Base-by-base conservation (phyloP, 108 stramenopile genomes). In the Seminavis robusta region DNA sequence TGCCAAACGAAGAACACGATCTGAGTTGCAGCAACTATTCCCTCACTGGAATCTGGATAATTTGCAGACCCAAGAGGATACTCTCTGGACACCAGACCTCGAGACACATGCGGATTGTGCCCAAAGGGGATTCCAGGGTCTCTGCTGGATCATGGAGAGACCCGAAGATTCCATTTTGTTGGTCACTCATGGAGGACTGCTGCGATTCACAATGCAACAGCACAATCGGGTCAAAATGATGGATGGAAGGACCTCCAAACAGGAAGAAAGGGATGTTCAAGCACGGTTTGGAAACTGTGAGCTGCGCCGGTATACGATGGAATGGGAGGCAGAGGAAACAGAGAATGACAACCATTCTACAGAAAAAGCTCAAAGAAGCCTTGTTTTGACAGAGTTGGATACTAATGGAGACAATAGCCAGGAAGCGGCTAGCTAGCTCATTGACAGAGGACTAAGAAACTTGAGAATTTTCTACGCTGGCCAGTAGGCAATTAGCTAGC, bases 251-350 rank as follows among this genome's bases (percentile, higher is more conserved):
- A 36, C 5, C 0, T 23, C 27, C 15, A n/a, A 23, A 19, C 20
- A 43, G 32, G 30, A 4, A n/a, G 13, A 34, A 9, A 63, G 79
- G 39, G 41, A 65, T 46, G 67, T 74, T 8, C 52, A 75, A 1
- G 50, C 67, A 21, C 28, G 90, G 49, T 91, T 91, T 61, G 86
- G 77, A 26, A 91, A 91, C 59, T 91, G 90, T 55, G 90, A 91
- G 51, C 29, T 87, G 52, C 73, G 90, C 43, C 65, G 64, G 33
- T 88, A 81, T 59, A 47, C 54, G 24, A 50, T 87, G 27, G 42
- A 53, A 27, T 67, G 59, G 50, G 58, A 63, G 74, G 43, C 47
- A 19, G 41, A 44, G 5, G 44, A 33, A 42, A 42, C n/a, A 16
- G 43, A 44, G 7, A n/a, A n/a, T n/a, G n/a, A n/a, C n/a, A n/a